These are phyloP conservation scores for Sporothrix pseudoabietina DNA, from an alignment of 2,329 filamentous ascomycete genomes.

Conservation along the genomic window DNA sequence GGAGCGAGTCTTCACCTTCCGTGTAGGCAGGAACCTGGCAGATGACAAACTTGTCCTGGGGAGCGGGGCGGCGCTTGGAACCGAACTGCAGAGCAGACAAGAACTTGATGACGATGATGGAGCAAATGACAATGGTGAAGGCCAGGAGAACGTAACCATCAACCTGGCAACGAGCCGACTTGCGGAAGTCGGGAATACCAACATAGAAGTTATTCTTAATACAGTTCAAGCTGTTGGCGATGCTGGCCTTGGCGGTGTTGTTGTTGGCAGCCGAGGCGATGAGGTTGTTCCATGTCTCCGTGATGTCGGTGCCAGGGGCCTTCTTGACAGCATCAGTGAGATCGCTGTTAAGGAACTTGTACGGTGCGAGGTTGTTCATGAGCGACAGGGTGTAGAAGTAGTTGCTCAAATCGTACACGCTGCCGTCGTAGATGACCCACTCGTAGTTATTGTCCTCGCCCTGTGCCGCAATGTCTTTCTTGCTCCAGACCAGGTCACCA, in stretches of 20 bases:
- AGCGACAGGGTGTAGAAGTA: slow-evolving; percentile 78
- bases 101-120: slow-evolving; percentile 85
- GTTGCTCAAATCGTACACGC: slow-evolving; percentile 86
- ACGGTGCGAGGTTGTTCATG: slow-evolving; percentile 57
- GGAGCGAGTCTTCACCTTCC: slow-evolving; percentile 91
- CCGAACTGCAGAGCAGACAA: slow-evolving; percentile 90
- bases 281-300: slow-evolving; percentile 61
- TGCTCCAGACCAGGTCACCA: slow-evolving; percentile 77
- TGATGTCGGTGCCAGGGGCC: slow-evolving; percentile 80
- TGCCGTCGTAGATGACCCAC: slow-evolving; percentile 78
- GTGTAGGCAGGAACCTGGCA: slow-evolving; percentile 98
- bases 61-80: slow-evolving; percentile 82
- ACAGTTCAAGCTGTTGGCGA: slow-evolving; percentile 73
- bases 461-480: slow-evolving; percentile 60
- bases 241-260: slow-evolving; percentile 51
- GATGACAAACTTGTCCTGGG: slow-evolving; percentile 98
- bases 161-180: slow-evolving; percentile 72
- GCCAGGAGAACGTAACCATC: slow-evolving; percentile 89
- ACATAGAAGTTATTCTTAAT: slow-evolving; percentile 81
- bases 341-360: slow-evolving; percentile 71
- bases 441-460: slow-evolving; percentile 68
- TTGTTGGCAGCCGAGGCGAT: slow-evolving; percentile 58
- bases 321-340: slow-evolving; percentile 69
- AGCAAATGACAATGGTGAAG: slow-evolving; percentile 81
- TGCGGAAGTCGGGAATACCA: slow-evolving; percentile 82